Evolutionary conservation across 441 rosid species (phyloP), one percentile per base, ranked within the genome.

Genomic region (Pelargonium citronellum): DNA sequence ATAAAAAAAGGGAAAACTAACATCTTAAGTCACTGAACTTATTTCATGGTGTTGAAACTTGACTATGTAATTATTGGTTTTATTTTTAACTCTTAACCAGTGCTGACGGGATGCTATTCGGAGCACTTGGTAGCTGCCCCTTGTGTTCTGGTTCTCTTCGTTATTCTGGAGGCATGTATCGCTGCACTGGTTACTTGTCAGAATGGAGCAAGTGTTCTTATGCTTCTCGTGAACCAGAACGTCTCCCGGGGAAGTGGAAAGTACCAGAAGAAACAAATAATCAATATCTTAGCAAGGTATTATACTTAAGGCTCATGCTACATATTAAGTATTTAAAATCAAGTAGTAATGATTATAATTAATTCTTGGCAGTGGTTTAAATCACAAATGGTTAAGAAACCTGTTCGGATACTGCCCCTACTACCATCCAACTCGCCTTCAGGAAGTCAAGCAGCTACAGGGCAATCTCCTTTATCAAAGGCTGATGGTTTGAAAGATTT

Each of bases 21-120:
- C 39, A 34, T 34, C 39, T 34, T 34, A 34, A 37, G 8, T 37
- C 41, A 37, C 41, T 37, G 41, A 37, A 37, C 41, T 37, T 37
- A 6, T 7, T 37, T 37, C 41, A 37, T 37, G 64, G 15, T 7
- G 10, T 46, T 10, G 19, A 30, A 70, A 13, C 30, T 66, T 58
- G 64, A 75, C 67, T 43, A 30, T 46, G 60, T 53, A 67, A 70
- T 66, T 61, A 41, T 51, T 74, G 24, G 69, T 69, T 70, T 24
- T 24, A 24, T 24, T 24, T 24, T n/a, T 63, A 49, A 69, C 66
- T 74, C 46, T 64, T 83, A 69, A 76, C 71, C 73, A 92, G 99
- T 81, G 92, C 93, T 67, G 97, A 95, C 83, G 98, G 98, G 68
- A 95, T 95, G 98, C 78, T 91, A 82, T 91, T 92, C 84, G 99